These are phyloP conservation scores for Ciborinia camelliae DNA, from an alignment of 2,329 filamentous ascomycete species.

Conservation along the genomic window DNA sequence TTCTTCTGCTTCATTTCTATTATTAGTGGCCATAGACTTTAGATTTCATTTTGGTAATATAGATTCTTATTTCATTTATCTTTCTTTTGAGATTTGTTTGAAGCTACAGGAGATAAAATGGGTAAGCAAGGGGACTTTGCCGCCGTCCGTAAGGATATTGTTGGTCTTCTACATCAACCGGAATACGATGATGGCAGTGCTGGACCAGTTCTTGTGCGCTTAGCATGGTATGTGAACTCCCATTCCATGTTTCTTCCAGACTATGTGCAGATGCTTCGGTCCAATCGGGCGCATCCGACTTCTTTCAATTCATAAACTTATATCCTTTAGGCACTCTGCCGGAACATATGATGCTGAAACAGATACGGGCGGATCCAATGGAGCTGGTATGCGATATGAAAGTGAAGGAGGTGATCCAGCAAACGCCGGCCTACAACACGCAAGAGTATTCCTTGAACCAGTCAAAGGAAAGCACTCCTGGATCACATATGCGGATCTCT, in stretches of 20 bases:
- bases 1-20: background rate
- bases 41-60: slow-evolving; percentile 11
- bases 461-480: slow-evolving; percentile 56
- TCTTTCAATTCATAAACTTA: background rate
- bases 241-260: background rate
- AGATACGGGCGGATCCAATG: slow-evolving; percentile 61
- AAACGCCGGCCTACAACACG: slow-evolving; percentile 62
- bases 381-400: slow-evolving; percentile 64
- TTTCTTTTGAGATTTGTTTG: background rate
- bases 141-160: slow-evolving; percentile 31
- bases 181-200: slow-evolving; percentile 63
- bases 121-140: slow-evolving; percentile 62
- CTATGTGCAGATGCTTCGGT: background rate
- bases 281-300: background rate
- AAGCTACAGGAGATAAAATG: slow-evolving; percentile 23
- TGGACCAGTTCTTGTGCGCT: slow-evolving; percentile 59
- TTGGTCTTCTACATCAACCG: slow-evolving; percentile 51
- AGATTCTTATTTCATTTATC: background rate
- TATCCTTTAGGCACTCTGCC: slow-evolving; percentile 51
- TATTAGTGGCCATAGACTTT: background rate
- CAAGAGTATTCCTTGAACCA: slow-evolving; percentile 60
- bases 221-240: slow-evolving; percentile 52
- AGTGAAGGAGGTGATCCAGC: slow-evolving; percentile 61
- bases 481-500: slow-evolving; percentile 64
- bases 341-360: slow-evolving; percentile 58